A percentile compares a stretch with the other conserved stretches of the same genome.
These are phyloP conservation scores for Dothideomycetidae sp. DNA, from an alignment of 2,329 filamentous ascomycete species.

Conservation along the genomic window DNA sequence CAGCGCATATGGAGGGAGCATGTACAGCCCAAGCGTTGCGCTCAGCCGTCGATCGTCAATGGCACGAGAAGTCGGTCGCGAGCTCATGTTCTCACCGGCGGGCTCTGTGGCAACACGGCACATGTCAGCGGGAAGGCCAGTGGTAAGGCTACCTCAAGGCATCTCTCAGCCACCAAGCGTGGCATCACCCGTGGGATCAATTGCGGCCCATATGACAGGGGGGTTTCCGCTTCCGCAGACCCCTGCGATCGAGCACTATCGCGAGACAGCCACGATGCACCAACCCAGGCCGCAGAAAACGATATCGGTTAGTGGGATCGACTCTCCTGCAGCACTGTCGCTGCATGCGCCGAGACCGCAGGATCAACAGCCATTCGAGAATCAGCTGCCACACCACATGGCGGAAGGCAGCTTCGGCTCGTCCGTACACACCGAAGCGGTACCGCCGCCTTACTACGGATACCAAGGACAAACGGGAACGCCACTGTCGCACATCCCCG, in stretches of 20 bases:
- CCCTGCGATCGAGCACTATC: conserved; percentile 45
- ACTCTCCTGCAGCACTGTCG: conserved; percentile 55
- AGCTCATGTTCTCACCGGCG: conserved; percentile 65
- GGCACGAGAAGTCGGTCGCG: conserved; percentile 51
- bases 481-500: conserved; percentile 80
- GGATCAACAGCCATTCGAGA: conserved; percentile 78
- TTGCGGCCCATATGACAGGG: conserved; percentile 35
- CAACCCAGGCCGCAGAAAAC: conserved; percentile 91
- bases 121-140: conserved; percentile 37
- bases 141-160: conserved; percentile 68
- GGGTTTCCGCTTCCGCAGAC: conserved; percentile 41
- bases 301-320: conserved; percentile 84
- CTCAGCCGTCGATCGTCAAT: conserved; percentile 77
- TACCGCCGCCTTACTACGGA: conserved; percentile 34
- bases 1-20: conserved; percentile 48
- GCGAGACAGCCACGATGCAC: conserved; percentile 60
- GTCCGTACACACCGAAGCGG: conserved; percentile 35
- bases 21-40: conserved; percentile 75
- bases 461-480: conserved; percentile 61
- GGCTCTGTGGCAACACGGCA: conserved; percentile 58
- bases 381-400: conserved; percentile 74
- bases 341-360: conserved; percentile 48
- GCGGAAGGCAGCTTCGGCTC: conserved; percentile 25
- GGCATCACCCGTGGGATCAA: conserved; percentile 23
- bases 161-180: conserved; percentile 24